A percentile compares a stretch with the other conserved stretches of the same genome.
phyloP scores from a whole-genome alignment of 768 basidiomycete genomes.

The Russula sp. region DNA sequence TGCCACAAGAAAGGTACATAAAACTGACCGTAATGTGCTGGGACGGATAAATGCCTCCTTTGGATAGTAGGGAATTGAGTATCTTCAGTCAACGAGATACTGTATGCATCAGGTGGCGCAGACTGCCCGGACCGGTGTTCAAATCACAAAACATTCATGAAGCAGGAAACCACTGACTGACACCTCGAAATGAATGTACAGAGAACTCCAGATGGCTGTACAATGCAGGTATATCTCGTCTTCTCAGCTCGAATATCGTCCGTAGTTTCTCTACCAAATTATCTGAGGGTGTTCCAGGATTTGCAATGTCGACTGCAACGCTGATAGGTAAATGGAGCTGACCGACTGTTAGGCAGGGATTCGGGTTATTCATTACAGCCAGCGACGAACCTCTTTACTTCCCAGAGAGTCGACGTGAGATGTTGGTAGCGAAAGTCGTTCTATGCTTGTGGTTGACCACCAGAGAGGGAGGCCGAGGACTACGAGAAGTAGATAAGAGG shows the following conservation, averaged over 20 bases:
- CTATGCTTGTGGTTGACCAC: constrained; percentile 92
- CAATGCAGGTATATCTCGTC: constrained; percentile 5
- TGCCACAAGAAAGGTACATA: not conserved
- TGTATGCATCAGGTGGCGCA: constrained; percentile 16
- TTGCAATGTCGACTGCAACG: constrained; percentile 16
- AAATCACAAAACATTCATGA: constrained; percentile 19
- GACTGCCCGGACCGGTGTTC: constrained; percentile 15
- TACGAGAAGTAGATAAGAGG: constrained; percentile 76
- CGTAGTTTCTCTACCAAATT: constrained; percentile 8
- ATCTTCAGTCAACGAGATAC: constrained; percentile 17
- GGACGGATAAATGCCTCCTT: constrained; percentile 26
- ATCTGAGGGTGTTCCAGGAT: not conserved
- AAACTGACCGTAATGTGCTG: constrained; percentile 24
- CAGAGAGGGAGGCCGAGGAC: constrained; percentile 82
- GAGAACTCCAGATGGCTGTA: constrained; percentile 25
- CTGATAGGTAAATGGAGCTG: constrained; percentile 29
- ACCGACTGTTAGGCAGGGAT: not conserved
- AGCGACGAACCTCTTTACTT: constrained; percentile 24
- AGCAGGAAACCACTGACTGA: constrained; percentile 20
- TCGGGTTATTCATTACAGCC: not conserved
- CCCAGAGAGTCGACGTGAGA: constrained; percentile 19
- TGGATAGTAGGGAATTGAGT: constrained; percentile 13
- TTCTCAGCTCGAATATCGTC: constrained; percentile 19
- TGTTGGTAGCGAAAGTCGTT: constrained; percentile 67
- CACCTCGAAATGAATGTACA: constrained; percentile 20